A percentile compares a stretch with the other conserved stretches of the same genome.
Evolutionary conservation across 2,329 filamentous ascomycete species (phyloP).

Genomic region (Colletotrichum melonis): DNA sequence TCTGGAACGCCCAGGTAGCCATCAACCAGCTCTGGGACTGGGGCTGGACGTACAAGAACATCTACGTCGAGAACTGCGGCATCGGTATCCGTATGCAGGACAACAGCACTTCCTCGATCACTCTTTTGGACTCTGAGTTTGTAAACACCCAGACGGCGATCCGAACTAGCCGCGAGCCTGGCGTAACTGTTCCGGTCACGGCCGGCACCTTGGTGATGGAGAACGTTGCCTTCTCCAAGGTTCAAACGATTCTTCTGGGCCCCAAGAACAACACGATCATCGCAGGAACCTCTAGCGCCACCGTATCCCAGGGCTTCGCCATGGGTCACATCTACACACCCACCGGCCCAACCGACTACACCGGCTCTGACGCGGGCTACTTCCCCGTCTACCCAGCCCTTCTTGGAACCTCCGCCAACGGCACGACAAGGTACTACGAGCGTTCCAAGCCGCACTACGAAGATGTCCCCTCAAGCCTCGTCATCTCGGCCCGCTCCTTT

Average conservation of each 20-base stretch:
- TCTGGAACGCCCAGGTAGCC: conserved; percentile 73
- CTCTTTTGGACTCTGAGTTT: conserved; percentile 80
- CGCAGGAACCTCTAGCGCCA: conserved; percentile 58
- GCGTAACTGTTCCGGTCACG: conserved; percentile 46
- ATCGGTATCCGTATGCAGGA: conserved; percentile 75
- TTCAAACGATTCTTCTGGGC: conserved; percentile 50
- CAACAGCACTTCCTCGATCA: conserved; percentile 77
- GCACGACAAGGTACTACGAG: conserved; percentile 69
- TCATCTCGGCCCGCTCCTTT: conserved; percentile 74
- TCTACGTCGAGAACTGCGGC: conserved; percentile 71
- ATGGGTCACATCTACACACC: conserved; percentile 72
- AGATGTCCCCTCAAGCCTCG: conserved; percentile 64
- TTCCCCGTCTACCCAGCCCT: conserved; percentile 63
- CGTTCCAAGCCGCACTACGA: conserved; percentile 84
- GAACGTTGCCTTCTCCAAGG: conserved; percentile 55
- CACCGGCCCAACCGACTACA: conserved; percentile 56
- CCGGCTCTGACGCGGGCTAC: conserved; percentile 58
- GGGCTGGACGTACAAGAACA: conserved; percentile 79
- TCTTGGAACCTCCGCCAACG: conserved; percentile 50
- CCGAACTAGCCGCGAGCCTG: conserved; percentile 64
- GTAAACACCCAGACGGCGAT: conserved; percentile 75
- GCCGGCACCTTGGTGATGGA: conserved; percentile 59
- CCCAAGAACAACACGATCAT: conserved; percentile 62
- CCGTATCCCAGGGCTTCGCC: conserved; percentile 65
- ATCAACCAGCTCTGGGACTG: conserved; percentile 82